phyloP scores from a whole-genome alignment of 2,329 filamentous ascomycete genomes.

The Sclerotinia glacialis region DNA sequence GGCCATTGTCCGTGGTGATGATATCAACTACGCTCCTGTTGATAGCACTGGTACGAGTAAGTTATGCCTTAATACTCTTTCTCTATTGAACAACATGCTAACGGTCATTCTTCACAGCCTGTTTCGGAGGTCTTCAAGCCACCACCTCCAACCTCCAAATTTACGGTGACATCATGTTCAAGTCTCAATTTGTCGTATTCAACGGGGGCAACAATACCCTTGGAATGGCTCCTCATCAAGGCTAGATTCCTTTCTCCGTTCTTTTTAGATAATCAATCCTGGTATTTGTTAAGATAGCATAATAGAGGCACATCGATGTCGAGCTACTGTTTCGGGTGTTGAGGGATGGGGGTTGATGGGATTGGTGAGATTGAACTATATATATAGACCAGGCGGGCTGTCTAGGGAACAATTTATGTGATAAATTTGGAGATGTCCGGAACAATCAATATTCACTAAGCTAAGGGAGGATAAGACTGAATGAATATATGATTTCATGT shows the following conservation, averaged over 20 bases:
- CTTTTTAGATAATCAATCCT: conserved; percentile 1
- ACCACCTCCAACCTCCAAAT: conserved; percentile 57
- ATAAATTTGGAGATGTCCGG: background rate
- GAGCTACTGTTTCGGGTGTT: conserved; percentile 11
- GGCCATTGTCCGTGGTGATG: conserved; percentile 46
- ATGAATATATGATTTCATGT: conserved; percentile 16
- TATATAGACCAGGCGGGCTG: background rate
- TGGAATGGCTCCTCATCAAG: conserved; percentile 47
- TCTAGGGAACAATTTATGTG: background rate
- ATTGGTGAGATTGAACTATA: background rate
- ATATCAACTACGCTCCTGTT: conserved; percentile 54
- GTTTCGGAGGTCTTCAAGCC: conserved; percentile 67
- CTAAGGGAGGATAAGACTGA: conserved; percentile 3
- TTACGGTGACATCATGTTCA: conserved; percentile 61
- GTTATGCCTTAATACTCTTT: conserved; percentile 27
- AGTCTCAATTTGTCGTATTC: conserved; percentile 58
- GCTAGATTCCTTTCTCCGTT: conserved; percentile 2
- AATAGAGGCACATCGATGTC: conserved; percentile 7
- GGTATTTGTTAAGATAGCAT: conserved; percentile 5
- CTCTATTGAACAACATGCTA: conserved; percentile 1
- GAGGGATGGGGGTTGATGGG: background rate
- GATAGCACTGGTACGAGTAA: conserved; percentile 47
- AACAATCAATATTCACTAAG: conserved; percentile 13
- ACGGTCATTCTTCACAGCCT: conserved; percentile 43
- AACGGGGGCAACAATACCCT: conserved; percentile 54